Evolutionary conservation across 2,329 filamentous ascomycete genomes (phyloP).

Genomic region (Sclerotinia subarctica): DNA sequence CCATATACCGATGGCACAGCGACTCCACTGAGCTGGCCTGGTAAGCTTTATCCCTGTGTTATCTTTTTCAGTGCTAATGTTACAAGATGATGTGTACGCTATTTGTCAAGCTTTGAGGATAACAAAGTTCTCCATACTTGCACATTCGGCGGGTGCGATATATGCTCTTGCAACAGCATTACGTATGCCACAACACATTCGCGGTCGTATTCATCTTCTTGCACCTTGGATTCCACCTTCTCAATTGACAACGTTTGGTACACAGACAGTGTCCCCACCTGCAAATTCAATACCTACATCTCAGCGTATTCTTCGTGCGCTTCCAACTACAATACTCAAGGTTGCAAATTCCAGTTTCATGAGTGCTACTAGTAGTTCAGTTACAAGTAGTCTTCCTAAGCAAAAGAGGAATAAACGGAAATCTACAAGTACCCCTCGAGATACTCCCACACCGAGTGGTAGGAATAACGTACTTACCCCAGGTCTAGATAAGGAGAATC

Average conservation of each 20-base stretch:
- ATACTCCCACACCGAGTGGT: slow-evolving; percentile 38
- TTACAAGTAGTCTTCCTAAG: slow-evolving; percentile 74
- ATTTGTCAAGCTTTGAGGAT: slow-evolving; percentile 92
- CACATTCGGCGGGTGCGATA: slow-evolving; percentile 95
- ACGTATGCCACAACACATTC: slow-evolving; percentile 93
- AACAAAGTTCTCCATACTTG: slow-evolving; percentile 91
- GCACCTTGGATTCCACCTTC: slow-evolving; percentile 97
- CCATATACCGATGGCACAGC: slow-evolving; percentile 76
- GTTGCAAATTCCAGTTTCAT: slow-evolving; percentile 96
- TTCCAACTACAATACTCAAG: slow-evolving; percentile 87
- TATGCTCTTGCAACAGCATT: slow-evolving; percentile 94
- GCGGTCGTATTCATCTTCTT: slow-evolving; percentile 87
- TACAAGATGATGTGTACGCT: slow-evolving; percentile 74
- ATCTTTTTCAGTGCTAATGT: slow-evolving; percentile 31
- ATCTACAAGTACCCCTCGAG: slow-evolving; percentile 41
- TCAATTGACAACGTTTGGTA: slow-evolving; percentile 76
- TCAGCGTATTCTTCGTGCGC: slow-evolving; percentile 82
- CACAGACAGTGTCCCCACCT: slow-evolving; percentile 70
- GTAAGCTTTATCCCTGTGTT: slow-evolving; percentile 48
- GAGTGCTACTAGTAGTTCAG: slow-evolving; percentile 81
- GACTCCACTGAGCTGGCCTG: slow-evolving; percentile 90
- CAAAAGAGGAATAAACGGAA: slow-evolving; percentile 60
- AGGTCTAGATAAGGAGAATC: slow-evolving; percentile 38
- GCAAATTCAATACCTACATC: slow-evolving; percentile 85
- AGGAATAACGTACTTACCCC: slow-evolving; percentile 40